phyloP scores from a whole-genome alignment of 805 yeast species.

The Metschnikowia peoriensis region DNA sequence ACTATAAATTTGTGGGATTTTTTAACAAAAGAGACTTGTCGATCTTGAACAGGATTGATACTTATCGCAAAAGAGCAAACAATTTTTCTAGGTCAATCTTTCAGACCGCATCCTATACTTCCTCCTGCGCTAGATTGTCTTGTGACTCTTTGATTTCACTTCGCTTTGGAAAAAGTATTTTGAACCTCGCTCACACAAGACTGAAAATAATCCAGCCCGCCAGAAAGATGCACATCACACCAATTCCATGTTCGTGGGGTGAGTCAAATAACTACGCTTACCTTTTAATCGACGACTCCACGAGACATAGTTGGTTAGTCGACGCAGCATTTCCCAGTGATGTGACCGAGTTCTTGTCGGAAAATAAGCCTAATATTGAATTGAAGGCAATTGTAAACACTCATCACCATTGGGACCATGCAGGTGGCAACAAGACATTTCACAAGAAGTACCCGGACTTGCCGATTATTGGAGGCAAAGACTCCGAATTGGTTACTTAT shows the following conservation, averaged over 20 bases:
- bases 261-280: conserved; percentile 90
- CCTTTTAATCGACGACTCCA: conserved; percentile 63
- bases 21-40: neutral
- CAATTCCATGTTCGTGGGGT: conserved; percentile 94
- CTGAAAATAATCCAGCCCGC: neutral
- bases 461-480: conserved; percentile 81
- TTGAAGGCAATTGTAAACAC: conserved; percentile 85
- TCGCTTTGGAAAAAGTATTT: neutral
- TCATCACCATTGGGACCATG: conserved; percentile 94
- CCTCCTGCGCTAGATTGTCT: neutral
- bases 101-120: neutral
- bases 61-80: neutral
- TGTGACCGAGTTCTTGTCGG: conserved; percentile 41
- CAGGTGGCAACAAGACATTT: conserved; percentile 72
- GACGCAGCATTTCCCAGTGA: conserved; percentile 92
- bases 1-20: neutral
- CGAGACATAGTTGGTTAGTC: conserved; percentile 73
- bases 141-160: neutral
- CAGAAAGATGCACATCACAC: conserved; percentile 67
- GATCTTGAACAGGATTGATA: neutral
- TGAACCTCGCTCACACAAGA: too few species aligned
- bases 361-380: conserved; percentile 42
- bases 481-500: conserved; percentile 67
- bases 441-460: conserved; percentile 43
- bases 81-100: neutral